Percentiles rank a stretch among this genome's conserved stretches.
Evolutionary conservation across 2,329 filamentous ascomycete genomes (phyloP).

Genomic region (Monosporascus sp.): DNA sequence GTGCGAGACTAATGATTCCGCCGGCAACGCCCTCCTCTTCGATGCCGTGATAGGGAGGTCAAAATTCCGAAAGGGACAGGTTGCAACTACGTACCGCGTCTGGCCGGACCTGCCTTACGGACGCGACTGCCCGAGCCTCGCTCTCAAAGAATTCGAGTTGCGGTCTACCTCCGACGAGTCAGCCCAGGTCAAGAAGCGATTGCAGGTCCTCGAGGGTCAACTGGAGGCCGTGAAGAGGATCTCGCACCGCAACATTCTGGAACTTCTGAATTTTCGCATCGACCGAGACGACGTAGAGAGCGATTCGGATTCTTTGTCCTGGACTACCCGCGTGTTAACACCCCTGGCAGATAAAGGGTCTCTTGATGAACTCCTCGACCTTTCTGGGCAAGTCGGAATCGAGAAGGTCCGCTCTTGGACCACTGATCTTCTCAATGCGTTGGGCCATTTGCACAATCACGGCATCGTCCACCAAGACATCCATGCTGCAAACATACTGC

Average conservation of each 20-base stretch:
- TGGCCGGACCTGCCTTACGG: constrained; percentile 57
- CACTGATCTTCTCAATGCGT: constrained; percentile 81
- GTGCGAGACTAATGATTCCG: constrained; percentile 56
- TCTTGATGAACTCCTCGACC: constrained; percentile 73
- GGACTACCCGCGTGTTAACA: constrained; percentile 70
- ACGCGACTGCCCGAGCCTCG: constrained; percentile 56
- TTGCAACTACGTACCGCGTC: constrained; percentile 67
- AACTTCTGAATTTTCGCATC: constrained; percentile 79
- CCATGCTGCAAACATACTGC: constrained; percentile 71
- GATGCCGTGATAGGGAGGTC: constrained; percentile 65
- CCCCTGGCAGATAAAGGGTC: constrained; percentile 79
- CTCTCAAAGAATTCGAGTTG: constrained; percentile 66
- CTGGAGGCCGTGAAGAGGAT: constrained; percentile 71
- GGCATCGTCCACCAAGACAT: constrained; percentile 81
- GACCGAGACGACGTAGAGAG: constrained; percentile 41
- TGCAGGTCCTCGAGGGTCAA: constrained; percentile 70
- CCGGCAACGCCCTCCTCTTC: constrained; percentile 62
- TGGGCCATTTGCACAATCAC: constrained; percentile 81
- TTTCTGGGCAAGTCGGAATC: constrained; percentile 68
- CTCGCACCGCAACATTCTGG: constrained; percentile 70
- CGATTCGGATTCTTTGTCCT: constrained; percentile 38
- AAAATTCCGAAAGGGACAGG: constrained; percentile 57
- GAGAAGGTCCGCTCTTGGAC: constrained; percentile 82
- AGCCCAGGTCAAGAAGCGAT: constrained; percentile 64
- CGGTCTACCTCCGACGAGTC: constrained; percentile 51